Evolutionary conservation across 192 early-diverging fungal species (phyloP), one percentile per base, ranked within the genome.

Genomic region (Coemansia sp.): DNA sequence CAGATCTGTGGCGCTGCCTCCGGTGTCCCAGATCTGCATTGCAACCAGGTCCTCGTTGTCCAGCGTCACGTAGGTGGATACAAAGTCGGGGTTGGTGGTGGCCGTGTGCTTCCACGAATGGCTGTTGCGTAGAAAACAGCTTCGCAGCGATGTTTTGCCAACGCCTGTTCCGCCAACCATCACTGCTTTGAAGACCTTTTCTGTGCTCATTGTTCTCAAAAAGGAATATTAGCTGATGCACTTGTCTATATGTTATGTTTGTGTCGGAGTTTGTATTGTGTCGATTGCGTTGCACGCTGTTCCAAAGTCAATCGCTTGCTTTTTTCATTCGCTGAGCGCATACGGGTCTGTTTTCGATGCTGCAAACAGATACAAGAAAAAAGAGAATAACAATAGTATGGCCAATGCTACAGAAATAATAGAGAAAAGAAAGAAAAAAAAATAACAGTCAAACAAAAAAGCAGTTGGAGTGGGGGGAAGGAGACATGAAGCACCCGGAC

Each of bases 121-220:
- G 64, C 14, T 75, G 49, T 61, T 68, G 73, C 69, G 56, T 10
- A 81, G 56, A 60, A 76, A 75, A 50, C 63, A 34, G 64, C 64
- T 81, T n/a, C 78, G 78, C 67, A 81, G 62, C 36, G 72, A 75
- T 30, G 73, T 81, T 36, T 81, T 81, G 66, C 78, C 78, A 17
- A 63, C 56, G 28, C 51, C 61, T 2, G 67, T n/a, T 7, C 59
- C 73, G 51, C 78, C 78, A 17, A 81, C 56, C 69, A 81, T 60
- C 18, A 81, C 78, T 20, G 67, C 50, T 56, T 81, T 81, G 52
- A 75, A 72, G 38, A 81, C 67, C 25, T 60, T 61, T 31, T 75
- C 73, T 29, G 22, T 29, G n/a, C 25, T 30, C 60, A 61, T 61
- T 56, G 30, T 33, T 28, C 22, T 52, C 14, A 18, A 17, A 4